Evolutionary conservation across 208 protist genomes (phyloP).

Genomic region (Acanthamoeba divionensis): DNA sequence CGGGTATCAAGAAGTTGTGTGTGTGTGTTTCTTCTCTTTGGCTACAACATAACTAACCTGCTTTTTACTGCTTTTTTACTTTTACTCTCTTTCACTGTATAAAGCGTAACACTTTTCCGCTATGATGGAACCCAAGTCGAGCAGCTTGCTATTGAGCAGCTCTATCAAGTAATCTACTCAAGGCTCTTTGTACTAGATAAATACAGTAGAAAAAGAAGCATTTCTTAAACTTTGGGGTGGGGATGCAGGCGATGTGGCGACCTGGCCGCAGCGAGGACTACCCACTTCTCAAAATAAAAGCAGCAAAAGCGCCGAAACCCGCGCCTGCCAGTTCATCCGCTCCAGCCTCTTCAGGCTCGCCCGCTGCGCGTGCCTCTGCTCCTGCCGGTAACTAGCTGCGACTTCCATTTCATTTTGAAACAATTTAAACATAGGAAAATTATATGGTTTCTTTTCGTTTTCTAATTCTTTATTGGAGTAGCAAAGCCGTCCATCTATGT

Average conservation of each 20-base stretch:
- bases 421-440: background rate
- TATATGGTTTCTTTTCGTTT: background rate
- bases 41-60: background rate
- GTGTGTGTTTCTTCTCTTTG: background rate
- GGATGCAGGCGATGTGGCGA: too few relatives aligned
- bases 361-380: background rate
- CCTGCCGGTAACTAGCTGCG: background rate
- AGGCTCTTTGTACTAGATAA: background rate
- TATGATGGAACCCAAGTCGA: slow-evolving; percentile 55
- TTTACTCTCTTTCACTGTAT: background rate
- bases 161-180: slow-evolving; percentile 51
- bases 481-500: slow-evolving; percentile 8
- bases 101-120: slow-evolving; percentile 40
- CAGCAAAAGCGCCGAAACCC: background rate
- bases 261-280: too few relatives aligned
- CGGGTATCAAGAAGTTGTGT: background rate
- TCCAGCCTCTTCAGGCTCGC: background rate
- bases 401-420: background rate
- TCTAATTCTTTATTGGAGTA: background rate
- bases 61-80: background rate
- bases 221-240: background rate
- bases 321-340: background rate
- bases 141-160: slow-evolving; percentile 31
- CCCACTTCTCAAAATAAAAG: background rate
- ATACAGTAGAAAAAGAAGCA: background rate